These are phyloP conservation scores for Tardiomyces depauwii DNA, from an alignment of 1,139 yeast species.

Conservation along the genomic window DNA sequence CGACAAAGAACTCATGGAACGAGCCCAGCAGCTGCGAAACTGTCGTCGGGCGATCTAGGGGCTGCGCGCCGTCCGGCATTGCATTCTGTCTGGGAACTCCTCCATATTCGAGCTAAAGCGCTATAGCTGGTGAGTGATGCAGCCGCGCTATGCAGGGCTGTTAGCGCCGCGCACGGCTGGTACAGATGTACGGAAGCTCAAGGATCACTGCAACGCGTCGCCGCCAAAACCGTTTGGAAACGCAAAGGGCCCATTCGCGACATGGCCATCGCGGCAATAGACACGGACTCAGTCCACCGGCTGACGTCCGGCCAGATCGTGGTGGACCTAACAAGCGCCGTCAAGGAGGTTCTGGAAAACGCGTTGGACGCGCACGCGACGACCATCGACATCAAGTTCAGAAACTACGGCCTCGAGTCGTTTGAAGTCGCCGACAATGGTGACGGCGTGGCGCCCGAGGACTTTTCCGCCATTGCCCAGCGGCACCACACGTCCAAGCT, in stretches of 20 bases:
- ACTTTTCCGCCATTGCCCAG: slow-evolving; percentile 50
- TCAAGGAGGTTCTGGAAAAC: slow-evolving; percentile 82
- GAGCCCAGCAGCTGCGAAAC: slow-evolving; percentile 7
- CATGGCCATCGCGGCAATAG: slow-evolving; percentile 27
- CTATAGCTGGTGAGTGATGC: neutral
- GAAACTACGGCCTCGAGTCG: slow-evolving; percentile 64
- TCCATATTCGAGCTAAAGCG: neutral
- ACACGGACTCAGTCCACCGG: slow-evolving; percentile 44
- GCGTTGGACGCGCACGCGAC: slow-evolving; percentile 68
- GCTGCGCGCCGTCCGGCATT: no score
- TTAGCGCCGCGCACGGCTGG: neutral
- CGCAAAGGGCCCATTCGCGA: neutral
- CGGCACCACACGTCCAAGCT: slow-evolving; percentile 81
- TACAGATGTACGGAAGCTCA: neutral
- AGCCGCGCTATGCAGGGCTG: neutral
- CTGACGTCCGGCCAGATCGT: slow-evolving; percentile 93
- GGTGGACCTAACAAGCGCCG: slow-evolving; percentile 60
- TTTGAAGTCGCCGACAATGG: slow-evolving; percentile 44
- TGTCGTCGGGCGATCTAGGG: no score
- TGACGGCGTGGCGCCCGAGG: slow-evolving; percentile 42
- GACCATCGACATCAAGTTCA: slow-evolving; percentile 53
- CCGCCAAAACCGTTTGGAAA: neutral
- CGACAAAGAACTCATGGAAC: slow-evolving; percentile 25
- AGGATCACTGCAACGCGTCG: neutral
- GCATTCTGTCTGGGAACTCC: no score